These are phyloP conservation scores for Dothideomycetes sp. DNA, from an alignment of 2,329 filamentous ascomycete genomes.

Conservation along the genomic window DNA sequence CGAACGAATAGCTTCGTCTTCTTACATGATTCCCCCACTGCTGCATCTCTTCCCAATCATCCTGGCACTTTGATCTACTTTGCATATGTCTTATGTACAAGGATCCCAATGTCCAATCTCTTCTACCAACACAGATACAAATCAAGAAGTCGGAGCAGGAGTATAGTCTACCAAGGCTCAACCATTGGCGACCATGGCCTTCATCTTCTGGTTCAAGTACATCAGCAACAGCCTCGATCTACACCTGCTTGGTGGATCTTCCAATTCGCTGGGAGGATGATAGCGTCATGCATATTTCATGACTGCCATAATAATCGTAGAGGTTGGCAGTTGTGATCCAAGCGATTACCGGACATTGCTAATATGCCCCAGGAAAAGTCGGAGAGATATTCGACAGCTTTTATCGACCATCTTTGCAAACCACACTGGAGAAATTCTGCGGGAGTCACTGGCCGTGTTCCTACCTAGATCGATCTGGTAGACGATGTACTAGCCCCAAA, in stretches of 20 bases:
- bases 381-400: constrained; percentile 28
- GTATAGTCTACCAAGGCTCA: background rate
- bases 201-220: constrained; percentile 7
- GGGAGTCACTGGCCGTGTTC: constrained; percentile 21
- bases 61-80: too few relatives aligned
- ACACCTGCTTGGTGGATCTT: background rate
- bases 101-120: constrained; percentile 1
- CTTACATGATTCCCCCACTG: too few relatives aligned
- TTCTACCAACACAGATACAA: background rate
- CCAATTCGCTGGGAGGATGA: background rate
- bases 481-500: background rate
- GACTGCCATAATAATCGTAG: constrained; percentile 1
- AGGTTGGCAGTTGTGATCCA: background rate
- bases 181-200: constrained; percentile 3
- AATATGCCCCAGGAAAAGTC: constrained; percentile 16
- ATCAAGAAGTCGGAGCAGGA: background rate
- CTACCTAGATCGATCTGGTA: background rate
- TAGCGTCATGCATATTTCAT: constrained; percentile 6
- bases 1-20: too few relatives aligned
- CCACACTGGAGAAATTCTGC: constrained; percentile 32
- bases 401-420: constrained; percentile 23
- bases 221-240: background rate
- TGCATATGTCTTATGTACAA: too few relatives aligned
- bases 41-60: too few relatives aligned
- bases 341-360: background rate